Conservation (phyloP, 805 yeast genomes). For the Candida sakaeoensis region DNA sequence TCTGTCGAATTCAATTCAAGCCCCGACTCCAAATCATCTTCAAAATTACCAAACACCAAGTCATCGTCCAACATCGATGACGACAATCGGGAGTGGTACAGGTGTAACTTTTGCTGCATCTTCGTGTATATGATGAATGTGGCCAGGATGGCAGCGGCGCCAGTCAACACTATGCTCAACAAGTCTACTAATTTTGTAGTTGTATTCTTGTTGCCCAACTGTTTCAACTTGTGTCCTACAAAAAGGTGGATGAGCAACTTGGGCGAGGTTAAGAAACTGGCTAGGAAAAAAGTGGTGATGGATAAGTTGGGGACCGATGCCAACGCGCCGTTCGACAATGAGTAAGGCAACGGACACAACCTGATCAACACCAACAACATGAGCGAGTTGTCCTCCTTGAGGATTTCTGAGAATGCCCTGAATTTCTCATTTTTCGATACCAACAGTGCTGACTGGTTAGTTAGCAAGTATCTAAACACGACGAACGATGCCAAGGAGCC, state of each 20-base stretch:
- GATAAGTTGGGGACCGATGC: conserved; percentile 81
- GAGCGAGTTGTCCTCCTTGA: conserved; percentile 65
- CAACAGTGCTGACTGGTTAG: conserved; percentile 54
- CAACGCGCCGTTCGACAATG: conserved; percentile 87
- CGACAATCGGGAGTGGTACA: conserved; percentile 19
- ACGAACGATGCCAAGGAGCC: conserved; percentile 80
- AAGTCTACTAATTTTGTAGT: conserved; percentile 58
- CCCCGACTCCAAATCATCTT: conserved; percentile 31
- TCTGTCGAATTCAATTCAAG: conserved; percentile 36
- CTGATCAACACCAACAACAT: conserved; percentile 68
- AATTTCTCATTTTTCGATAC: conserved; percentile 61
- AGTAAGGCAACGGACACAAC: conserved; percentile 89
- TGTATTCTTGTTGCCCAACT: conserved; percentile 54
- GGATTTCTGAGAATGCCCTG: conserved; percentile 68
- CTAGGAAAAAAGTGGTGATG: conserved; percentile 57
- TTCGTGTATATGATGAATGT: conserved; percentile 66
- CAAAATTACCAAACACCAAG: conserved; percentile 39
- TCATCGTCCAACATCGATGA: conserved; percentile 19
- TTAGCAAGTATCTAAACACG: conserved; percentile 57
- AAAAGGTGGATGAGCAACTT: conserved; percentile 73
- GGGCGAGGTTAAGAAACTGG: conserved; percentile 76
- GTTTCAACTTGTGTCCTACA: conserved; percentile 70
- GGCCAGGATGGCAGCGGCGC: conserved; percentile 50
- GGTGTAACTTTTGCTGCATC: conserved; percentile 36
- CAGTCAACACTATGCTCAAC: conserved; percentile 56